phyloP scores from a whole-genome alignment of 352 stramenopile genomes.

The Phytopythium chamaehyphon region DNA sequence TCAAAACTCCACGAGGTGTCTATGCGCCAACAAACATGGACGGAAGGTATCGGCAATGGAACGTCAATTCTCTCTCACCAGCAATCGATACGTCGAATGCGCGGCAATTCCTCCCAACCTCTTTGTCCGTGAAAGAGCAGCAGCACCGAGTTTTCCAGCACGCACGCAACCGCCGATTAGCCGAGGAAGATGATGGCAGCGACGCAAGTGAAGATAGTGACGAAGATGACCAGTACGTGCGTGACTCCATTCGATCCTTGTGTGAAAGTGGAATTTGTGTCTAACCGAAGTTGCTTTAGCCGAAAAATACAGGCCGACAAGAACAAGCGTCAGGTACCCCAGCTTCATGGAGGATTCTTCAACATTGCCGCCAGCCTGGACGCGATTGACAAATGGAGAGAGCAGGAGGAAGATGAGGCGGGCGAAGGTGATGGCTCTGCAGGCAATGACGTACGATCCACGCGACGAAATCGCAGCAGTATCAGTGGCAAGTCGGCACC shows the following conservation, averaged over 20 bases:
- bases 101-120: slow-evolving; percentile 26
- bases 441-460: neutral
- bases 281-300: too few species aligned
- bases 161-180: neutral
- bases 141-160: slow-evolving; percentile 31
- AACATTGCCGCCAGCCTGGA: slow-evolving; percentile 69
- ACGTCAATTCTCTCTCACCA: slow-evolving; percentile 51
- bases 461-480: too few species aligned
- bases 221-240: slow-evolving; percentile 52
- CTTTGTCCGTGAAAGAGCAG: slow-evolving; percentile 28
- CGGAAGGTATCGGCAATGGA: slow-evolving; percentile 38
- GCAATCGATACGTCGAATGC: slow-evolving; percentile 45
- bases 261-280: too few species aligned
- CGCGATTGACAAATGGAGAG: slow-evolving; percentile 70
- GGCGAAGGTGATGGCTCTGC: slow-evolving; percentile 8
- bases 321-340: slow-evolving; percentile 6
- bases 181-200: slow-evolving; percentile 6
- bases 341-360: slow-evolving; percentile 45
- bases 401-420: slow-evolving; percentile 56
- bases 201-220: slow-evolving; percentile 37
- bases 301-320: neutral
- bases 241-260: slow-evolving; percentile 16
- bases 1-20: slow-evolving; percentile 44
- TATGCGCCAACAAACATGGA: slow-evolving; percentile 27
- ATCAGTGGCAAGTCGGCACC: neutral